Evolutionary conservation across 2,329 filamentous ascomycete species (phyloP), one percentile per base, ranked within the genome.

Genomic region (Teratosphaeria gauchensis): DNA sequence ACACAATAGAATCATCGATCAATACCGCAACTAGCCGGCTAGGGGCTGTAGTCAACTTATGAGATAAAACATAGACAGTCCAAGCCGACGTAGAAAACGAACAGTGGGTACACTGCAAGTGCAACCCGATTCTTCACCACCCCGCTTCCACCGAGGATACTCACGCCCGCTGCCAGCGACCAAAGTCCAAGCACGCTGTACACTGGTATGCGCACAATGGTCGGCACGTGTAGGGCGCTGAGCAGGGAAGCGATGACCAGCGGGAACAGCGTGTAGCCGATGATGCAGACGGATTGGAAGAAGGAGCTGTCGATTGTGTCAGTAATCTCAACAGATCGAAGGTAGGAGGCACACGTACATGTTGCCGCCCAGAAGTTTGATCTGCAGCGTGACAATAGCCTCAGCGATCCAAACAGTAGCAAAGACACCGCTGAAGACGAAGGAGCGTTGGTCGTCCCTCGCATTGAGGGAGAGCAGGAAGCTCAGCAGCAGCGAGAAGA

Each of bases 31-130:
- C 5, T 48, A 21, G 19, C 16, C 42, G 16, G 33, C 72, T 53
- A 28, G 32, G 19, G 16, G 19, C 14, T 14, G 14, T 28, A 53
- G 19, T 53, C 52, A 16, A n/a, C 7, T 28, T 84, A 96, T 77
- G 91, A 96, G 73, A 99, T 96, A 75, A 97, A 96, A 80, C 94
- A 99, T 61, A 99, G 82, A 73, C 91, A 96, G 56, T 92, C 92
- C 66, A 99, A 79, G 35, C 89, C 89, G 59, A 96, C 79, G 75
- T 99, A 99, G 76, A 97, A 99, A 54, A 97, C 88, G 71, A 96
- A 88, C 56, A 99, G 78, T 58, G 94, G 94, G 72, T 95, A 99
- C 24, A 99, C 91, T 19, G 94, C 94, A 70, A 99, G 86, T 28
- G 87, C 90, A 54, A 97, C 92, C 55, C 94, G 82, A 76, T 97